Conservation (phyloP, 208 protist genomes). For the Trypanosoma cruzi region DNA sequence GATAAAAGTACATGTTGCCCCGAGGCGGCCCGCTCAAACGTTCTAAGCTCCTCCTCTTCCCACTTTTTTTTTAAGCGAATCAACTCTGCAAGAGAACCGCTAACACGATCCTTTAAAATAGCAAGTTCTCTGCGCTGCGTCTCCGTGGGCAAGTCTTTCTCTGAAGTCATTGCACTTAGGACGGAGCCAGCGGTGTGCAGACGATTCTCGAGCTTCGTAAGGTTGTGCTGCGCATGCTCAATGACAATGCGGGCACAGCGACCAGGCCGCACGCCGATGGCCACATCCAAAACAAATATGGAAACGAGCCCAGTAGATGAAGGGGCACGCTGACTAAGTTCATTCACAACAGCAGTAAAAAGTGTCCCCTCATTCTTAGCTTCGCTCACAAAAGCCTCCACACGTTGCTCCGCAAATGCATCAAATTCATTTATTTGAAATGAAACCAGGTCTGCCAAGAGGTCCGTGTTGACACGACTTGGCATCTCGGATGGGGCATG, state of each 20-base stretch:
- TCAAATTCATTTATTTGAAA: slow-evolving; percentile 87
- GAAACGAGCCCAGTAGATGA: slow-evolving; percentile 58
- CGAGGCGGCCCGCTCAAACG: slow-evolving; percentile 54
- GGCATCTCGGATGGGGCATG: slow-evolving; percentile 41
- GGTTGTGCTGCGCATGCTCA: slow-evolving; percentile 60
- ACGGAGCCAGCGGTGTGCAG: slow-evolving; percentile 51
- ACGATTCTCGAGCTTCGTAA: slow-evolving; percentile 60
- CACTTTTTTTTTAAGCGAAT: slow-evolving; percentile 41
- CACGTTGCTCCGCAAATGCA: slow-evolving; percentile 64
- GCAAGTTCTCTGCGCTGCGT: slow-evolving; percentile 54
- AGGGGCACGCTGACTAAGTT: slow-evolving; percentile 39
- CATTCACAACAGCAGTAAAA: slow-evolving; percentile 64
- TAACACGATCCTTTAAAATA: slow-evolving; percentile 69
- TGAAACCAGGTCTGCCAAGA: slow-evolving; percentile 73
- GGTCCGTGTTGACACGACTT: slow-evolving; percentile 66
- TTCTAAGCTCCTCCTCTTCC: slow-evolving; percentile 60
- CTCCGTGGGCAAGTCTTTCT: slow-evolving; percentile 23
- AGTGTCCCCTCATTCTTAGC: slow-evolving; percentile 67
- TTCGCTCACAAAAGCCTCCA: slow-evolving; percentile 72
- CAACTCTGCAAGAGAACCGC: slow-evolving; percentile 45
- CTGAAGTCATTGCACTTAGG: slow-evolving; percentile 28
- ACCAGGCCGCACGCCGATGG: slow-evolving; percentile 75
- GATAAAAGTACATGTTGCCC: slow-evolving; percentile 43
- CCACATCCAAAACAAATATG: slow-evolving; percentile 71
- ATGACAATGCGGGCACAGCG: slow-evolving; percentile 70